Conservation (phyloP, 345 rosid genomes). For the Sonneratia alba region DNA sequence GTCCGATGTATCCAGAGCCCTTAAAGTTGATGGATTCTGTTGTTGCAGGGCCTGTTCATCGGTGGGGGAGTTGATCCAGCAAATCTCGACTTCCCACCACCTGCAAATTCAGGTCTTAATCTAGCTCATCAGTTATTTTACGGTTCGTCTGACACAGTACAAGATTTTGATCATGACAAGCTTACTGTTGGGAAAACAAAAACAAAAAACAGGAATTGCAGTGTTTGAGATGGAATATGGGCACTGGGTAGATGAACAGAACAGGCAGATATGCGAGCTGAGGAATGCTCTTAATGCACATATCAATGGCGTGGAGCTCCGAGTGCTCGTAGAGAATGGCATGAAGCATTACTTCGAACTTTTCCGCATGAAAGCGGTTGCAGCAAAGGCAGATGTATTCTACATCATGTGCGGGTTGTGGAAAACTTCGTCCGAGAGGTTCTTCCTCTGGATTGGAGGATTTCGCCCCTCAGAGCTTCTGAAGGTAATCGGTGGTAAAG, state of each 20-base stretch:
- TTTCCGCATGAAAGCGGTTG: conserved; percentile 67
- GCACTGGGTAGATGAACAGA: conserved; percentile 79
- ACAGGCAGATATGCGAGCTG: conserved; percentile 45
- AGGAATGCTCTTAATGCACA: conserved; percentile 54
- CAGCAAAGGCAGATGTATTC: conserved; percentile 73
- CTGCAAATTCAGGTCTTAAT: conserved; percentile 54
- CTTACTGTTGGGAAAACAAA: background rate
- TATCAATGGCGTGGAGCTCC: conserved; percentile 50
- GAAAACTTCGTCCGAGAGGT: conserved; percentile 83
- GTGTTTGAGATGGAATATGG: conserved; percentile 86
- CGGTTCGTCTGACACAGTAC: background rate
- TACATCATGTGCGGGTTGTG: conserved; percentile 81
- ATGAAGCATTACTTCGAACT: conserved; percentile 76
- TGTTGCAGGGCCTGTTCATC: conserved; percentile 45
- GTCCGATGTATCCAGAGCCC: background rate
- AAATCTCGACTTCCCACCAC: conserved; percentile 41
- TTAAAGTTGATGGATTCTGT: conserved; percentile 1
- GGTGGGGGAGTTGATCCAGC: conserved; percentile 46
- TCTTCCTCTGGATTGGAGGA: conserved; percentile 94
- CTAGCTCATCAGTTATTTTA: background rate
- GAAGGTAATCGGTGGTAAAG: conserved; percentile 38
- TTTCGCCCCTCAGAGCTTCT: conserved; percentile 91
- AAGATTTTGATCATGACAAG: background rate
- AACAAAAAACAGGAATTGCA: conserved; percentile 37
- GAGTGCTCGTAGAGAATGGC: conserved; percentile 47